Conservation (phyloP, 441 rosid species). For the Erysimum pusillum region DNA sequence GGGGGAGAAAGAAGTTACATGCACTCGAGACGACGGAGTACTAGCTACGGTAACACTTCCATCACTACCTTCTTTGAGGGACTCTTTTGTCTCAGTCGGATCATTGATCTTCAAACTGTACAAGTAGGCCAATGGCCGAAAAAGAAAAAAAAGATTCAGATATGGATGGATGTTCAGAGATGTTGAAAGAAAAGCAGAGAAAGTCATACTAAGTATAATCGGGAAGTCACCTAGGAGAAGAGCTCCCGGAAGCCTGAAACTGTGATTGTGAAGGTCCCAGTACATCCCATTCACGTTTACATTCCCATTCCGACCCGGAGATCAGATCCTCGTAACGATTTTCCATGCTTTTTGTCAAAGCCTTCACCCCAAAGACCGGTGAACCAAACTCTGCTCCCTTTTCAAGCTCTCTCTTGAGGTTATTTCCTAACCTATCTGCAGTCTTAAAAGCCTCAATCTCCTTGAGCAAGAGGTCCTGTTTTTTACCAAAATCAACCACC, state of each 20-base stretch:
- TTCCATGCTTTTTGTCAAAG: too few relatives aligned
- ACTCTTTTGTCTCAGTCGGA: neutral
- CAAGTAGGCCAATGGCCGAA: conserved; percentile 12
- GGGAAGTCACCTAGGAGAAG: neutral
- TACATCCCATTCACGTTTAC: too few relatives aligned
- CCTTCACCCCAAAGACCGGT: too few relatives aligned
- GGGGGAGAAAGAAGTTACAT: conserved; percentile 30
- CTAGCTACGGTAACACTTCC: neutral
- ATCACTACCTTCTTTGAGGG: conserved; percentile 1
- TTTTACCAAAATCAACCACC: too few relatives aligned
- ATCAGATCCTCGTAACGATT: too few relatives aligned
- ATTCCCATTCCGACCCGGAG: too few relatives aligned
- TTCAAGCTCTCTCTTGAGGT: too few relatives aligned
- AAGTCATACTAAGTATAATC: conserved; percentile 8
- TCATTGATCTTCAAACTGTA: conserved; percentile 29
- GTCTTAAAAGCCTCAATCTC: too few relatives aligned
- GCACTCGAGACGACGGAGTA: conserved; percentile 13
- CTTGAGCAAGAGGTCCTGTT: too few relatives aligned
- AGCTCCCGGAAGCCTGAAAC: conserved; percentile 1
- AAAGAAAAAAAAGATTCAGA: conserved; percentile 18
- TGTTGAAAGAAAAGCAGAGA: conserved; percentile 23
- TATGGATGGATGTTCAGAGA: conserved; percentile 16
- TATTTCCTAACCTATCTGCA: too few relatives aligned
- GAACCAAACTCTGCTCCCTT: too few relatives aligned
- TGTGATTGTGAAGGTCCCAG: conserved; percentile 7